Evolutionary conservation across 2,329 filamentous ascomycete genomes (phyloP), one percentile per base, ranked within the genome.

Genomic region (Penicillium paneum): DNA sequence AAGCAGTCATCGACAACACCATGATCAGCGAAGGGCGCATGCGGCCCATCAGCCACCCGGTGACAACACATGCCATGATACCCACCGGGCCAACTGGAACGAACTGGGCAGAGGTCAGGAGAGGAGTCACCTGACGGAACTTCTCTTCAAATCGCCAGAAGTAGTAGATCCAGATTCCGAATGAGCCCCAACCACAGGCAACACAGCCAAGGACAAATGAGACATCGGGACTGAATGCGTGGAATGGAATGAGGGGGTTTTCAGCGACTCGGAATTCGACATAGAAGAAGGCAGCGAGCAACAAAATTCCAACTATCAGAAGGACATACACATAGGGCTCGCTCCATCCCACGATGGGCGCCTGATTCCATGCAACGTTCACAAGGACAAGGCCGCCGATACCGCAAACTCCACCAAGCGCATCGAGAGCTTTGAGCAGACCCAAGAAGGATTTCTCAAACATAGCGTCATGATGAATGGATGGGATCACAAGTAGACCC

Each of bases 281-380:
- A 68, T 78, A 78, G 48, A 83, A 77, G 64, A 89, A 89, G 1
- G 76, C 62, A 0, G 68, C 71, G 2, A 85, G 68, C 2, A 87
- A 70, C 0, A 84, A 35, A 2, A 83, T 53, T 0, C 85, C 84
- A 3, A 86, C 56, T 35, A 87, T 79, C 0, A 89, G 73, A 0
- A 81, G 71, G 0, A 81, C 72, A 55, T 82, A 80, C n/a, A 85
- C 75, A 52, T 83, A 83, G 0, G 82, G 74, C 7, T 76, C 74
- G 1, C 71, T 60, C 85, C 85, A 88, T 1, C 83, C 83, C 1
- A 78, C 80, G 0, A 82, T 74, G 0, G 83, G 79, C 0, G 82
- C 84, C 64, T 88, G 84, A 55, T 86, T 88, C 83, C 83, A 87
- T 0, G 84, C 82, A 61, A 88, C 83, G 65, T 87, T 87, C 70